Evolutionary conservation across 2,329 filamentous ascomycete species (phyloP), one percentile per base, ranked within the genome.

Genomic region (Fusarium sp.): DNA sequence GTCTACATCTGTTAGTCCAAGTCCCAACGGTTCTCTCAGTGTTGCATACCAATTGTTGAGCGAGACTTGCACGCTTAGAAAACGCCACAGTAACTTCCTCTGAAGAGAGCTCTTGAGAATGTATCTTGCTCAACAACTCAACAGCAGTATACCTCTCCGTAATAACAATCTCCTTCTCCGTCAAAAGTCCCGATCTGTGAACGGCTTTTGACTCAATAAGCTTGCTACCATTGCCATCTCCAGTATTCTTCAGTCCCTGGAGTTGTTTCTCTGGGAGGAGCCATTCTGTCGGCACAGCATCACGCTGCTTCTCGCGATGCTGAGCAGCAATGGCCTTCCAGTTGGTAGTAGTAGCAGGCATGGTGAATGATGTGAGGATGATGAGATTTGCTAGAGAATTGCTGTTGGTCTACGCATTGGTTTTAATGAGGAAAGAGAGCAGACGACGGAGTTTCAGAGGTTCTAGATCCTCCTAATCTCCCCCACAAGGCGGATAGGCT

Each of bases 1-100:
- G 72, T 76, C 74, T 76, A 2, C 1, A 1, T 7, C 4, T 8
- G 29, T 73, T 23, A 73, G 49, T 5, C 0, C 19, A 11, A 3
- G 5, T 38, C 5, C 4, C 10, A 3, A 10, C 3, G 0, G 4
- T 2, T 6, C 3, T 15, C 16, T n/a, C 4, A 4, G 14, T 2
- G 3, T 3, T 1, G 39, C 69, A 3, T 6, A 76, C 74, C 35
- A 75, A 31, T 52, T 76, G 74, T 10, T 76, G 74, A 10, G 74
- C 74, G 14, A 76, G 63, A 31, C 67, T 65, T 9, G 74, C 74
- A 12, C 74, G 70, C 51, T 76, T 76, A 15, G 63, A 70, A n/a
- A 75, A 76, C 1, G 74, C 74, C 11, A 70, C 56, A 1, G 66
- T 59, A 2, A 76, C 74, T 14, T 76, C 64, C 19, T 76, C 74